Evolutionary conservation across 108 stramenopile species (phyloP).

Genomic region (Skeletonema tropicum): DNA sequence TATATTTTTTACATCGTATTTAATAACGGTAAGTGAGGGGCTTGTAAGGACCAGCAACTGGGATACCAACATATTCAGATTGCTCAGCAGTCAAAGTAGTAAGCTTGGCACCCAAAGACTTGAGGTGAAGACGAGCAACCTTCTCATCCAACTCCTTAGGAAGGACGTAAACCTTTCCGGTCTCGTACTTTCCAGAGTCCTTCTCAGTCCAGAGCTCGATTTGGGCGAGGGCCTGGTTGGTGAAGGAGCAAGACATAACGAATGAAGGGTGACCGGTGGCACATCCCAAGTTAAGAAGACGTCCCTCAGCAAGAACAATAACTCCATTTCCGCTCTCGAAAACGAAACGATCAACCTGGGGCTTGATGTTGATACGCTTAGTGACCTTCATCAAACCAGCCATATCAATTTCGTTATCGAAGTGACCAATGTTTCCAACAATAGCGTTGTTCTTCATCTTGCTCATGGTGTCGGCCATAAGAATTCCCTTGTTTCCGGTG

Average conservation of each 20-base stretch:
- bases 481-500: constrained; percentile 99
- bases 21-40: constrained; percentile 99
- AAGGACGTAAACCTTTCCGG: constrained; percentile 98
- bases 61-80: constrained; percentile 97
- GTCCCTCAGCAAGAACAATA: constrained; percentile 99
- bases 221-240: constrained; percentile 99
- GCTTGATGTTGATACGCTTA: constrained; percentile 99
- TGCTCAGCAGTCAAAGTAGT: constrained; percentile 93
- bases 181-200: constrained; percentile 92
- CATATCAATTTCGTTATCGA: constrained; percentile 99
- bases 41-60: constrained; percentile 96
- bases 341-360: constrained; percentile 98
- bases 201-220: constrained; percentile 97
- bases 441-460: constrained; percentile 99
- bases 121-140: constrained; percentile 97
- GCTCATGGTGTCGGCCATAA: constrained; percentile 93
- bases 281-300: constrained; percentile 99
- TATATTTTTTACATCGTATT: constrained; percentile 7
- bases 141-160: constrained; percentile 99
- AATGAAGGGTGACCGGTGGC: constrained; percentile 99
- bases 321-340: constrained; percentile 90
- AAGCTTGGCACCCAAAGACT: constrained; percentile 95
- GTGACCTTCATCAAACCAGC: constrained; percentile 90
- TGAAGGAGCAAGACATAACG: constrained; percentile 99
- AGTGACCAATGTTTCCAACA: constrained; percentile 99